A percentile compares a stretch with the other conserved stretches of the same genome.
These are phyloP conservation scores for Kwoniella bestiolae DNA, from an alignment of 768 basidiomycete genomes.

Conservation along the genomic window DNA sequence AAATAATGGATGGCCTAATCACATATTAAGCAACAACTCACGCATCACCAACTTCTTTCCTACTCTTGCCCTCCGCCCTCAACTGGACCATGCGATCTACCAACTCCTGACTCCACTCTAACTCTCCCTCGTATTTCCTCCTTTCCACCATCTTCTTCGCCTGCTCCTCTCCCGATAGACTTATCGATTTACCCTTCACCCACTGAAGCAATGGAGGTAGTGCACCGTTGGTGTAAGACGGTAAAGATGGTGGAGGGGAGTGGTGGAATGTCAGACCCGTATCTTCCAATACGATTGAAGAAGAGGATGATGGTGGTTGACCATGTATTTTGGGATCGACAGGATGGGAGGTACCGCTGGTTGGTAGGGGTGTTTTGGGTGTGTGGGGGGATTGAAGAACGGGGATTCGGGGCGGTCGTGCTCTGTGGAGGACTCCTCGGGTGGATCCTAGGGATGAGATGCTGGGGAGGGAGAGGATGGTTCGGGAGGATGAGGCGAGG, in stretches of 20 bases:
- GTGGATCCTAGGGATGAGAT: conserved; percentile 16
- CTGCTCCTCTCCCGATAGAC: conserved; percentile 41
- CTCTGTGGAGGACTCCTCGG: conserved; percentile 50
- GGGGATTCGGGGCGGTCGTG: conserved; percentile 48
- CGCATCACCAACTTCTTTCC: conserved; percentile 42
- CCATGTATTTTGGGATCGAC: conserved; percentile 19
- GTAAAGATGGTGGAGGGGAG: conserved; percentile 51
- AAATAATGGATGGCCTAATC: not conserved
- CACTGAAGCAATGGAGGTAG: conserved; percentile 49
- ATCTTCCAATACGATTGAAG: conserved; percentile 23
- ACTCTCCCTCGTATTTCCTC: conserved; percentile 7
- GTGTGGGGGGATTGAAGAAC: conserved; percentile 41
- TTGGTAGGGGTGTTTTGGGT: conserved; percentile 42
- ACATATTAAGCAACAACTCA: conserved; percentile 26
- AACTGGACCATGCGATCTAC: conserved; percentile 38
- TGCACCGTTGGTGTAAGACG: conserved; percentile 47
- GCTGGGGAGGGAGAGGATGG: not conserved
- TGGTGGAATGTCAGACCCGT: conserved; percentile 48
- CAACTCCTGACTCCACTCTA: conserved; percentile 38
- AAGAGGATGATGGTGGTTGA: not conserved
- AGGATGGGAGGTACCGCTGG: conserved; percentile 50
- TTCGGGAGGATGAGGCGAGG: conserved; percentile 28
- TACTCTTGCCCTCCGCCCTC: conserved; percentile 41
- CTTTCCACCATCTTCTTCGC: conserved; percentile 34
- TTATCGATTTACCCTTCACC: conserved; percentile 38